phyloP scores from a whole-genome alignment of 2,329 filamentous ascomycete species.

The Pseudopyrenochaeta lycopersici region DNA sequence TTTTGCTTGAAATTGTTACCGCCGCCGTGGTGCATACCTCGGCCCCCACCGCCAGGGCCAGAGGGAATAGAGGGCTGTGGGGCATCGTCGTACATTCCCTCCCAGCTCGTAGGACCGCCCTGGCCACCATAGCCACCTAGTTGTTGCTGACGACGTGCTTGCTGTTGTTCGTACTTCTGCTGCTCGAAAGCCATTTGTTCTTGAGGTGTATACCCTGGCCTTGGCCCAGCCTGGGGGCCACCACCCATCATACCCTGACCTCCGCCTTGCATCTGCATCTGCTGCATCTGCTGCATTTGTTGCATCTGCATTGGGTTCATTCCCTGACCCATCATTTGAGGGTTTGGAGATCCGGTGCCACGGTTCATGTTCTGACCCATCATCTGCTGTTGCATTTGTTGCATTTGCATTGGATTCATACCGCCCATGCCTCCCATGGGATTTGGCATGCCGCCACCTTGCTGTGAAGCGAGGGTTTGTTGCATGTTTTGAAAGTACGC shows the following conservation, averaged over 20 bases:
- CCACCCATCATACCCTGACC: constrained; percentile 37
- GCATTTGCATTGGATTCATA: constrained; percentile 68
- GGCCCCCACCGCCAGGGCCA: constrained; percentile 53
- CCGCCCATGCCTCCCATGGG: constrained; percentile 60
- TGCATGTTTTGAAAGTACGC: constrained; percentile 97
- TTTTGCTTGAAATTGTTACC: constrained; percentile 45
- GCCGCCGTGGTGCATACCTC: constrained; percentile 45
- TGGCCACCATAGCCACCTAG: constrained; percentile 57
- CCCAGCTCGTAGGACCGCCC: constrained; percentile 85
- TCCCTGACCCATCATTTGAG: constrained; percentile 55
- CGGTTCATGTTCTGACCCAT: constrained; percentile 39
- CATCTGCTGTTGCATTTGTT: constrained; percentile 53
- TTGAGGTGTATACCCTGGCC: constrained; percentile 70
- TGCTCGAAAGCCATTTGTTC: constrained; percentile 80
- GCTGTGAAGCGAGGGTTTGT: constrained; percentile 75
- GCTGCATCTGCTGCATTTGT: constrained; percentile 74
- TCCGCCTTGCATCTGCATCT: constrained; percentile 55
- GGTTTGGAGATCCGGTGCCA: constrained; percentile 42
- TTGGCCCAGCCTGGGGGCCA: constrained; percentile 29
- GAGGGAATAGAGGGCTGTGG: constrained; percentile 77
- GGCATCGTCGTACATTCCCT: constrained; percentile 97
- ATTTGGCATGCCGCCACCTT: constrained; percentile 49
- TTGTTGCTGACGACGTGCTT: constrained; percentile 63
- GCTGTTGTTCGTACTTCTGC: constrained; percentile 78
- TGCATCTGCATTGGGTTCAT: constrained; percentile 75